A percentile compares a stretch with the other conserved stretches of the same genome.
These are phyloP conservation scores for Lepidium sativum DNA, from an alignment of 345 rosid species.

Conservation along the genomic window DNA sequence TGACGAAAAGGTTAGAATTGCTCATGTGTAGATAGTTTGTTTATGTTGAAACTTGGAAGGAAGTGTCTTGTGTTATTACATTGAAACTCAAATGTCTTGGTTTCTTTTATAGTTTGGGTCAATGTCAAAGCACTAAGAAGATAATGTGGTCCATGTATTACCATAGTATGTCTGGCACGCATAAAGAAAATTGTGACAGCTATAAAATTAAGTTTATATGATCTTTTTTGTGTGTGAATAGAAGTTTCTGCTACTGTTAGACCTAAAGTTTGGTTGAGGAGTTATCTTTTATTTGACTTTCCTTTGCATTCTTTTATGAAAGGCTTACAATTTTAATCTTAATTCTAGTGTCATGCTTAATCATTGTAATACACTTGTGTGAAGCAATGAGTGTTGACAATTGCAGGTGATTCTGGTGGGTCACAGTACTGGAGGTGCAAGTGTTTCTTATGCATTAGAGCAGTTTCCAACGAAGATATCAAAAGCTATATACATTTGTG, in stretches of 20 bases:
- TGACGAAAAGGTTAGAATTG: slow-evolving; percentile 63
- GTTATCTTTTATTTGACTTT: neutral
- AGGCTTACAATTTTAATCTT: neutral
- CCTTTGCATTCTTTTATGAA: neutral
- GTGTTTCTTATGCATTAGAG: slow-evolving; percentile 78
- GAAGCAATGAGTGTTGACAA: neutral
- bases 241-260: neutral
- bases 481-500: slow-evolving; percentile 74
- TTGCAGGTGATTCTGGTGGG: slow-evolving; percentile 78
- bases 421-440: slow-evolving; percentile 84
- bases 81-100: neutral
- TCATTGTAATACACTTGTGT: neutral
- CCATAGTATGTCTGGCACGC: neutral
- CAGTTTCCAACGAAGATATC: slow-evolving; percentile 60
- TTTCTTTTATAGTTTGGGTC: neutral
- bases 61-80: neutral
- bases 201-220: neutral
- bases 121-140: neutral
- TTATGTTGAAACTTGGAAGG: neutral
- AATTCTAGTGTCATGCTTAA: neutral
- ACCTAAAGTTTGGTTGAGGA: neutral
- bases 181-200: neutral
- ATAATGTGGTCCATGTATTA: neutral
- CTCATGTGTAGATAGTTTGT: neutral
- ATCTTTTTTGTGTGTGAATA: neutral